Percentiles rank a stretch among this genome's conserved stretches.
Conservation (phyloP, 345 rosid species). For the Pistacia atlantica region DNA sequence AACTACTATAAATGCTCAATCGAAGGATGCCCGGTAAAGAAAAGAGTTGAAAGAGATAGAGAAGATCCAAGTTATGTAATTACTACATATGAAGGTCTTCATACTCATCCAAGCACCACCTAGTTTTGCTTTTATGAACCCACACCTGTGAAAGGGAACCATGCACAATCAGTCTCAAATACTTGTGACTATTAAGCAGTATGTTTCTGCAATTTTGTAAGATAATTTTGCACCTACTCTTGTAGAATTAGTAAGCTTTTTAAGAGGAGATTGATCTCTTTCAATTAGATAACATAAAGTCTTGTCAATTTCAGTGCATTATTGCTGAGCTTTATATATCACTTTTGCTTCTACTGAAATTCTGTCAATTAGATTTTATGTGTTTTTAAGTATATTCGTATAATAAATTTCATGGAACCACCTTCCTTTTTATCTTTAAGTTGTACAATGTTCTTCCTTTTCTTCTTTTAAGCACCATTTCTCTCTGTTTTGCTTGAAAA, state of each 20-base stretch:
- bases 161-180: no score
- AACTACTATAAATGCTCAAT: conserved; percentile 79
- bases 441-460: no score
- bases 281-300: not conserved
- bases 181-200: no score
- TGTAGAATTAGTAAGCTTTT: not conserved
- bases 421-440: no score
- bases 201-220: not conserved
- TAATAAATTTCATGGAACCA: no score
- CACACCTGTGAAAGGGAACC: no score
- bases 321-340: not conserved
- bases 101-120: conserved; percentile 54
- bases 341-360: not conserved
- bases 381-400: no score
- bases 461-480: no score
- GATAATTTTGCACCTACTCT: not conserved
- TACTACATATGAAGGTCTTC: conserved; percentile 82
- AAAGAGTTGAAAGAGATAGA: conserved; percentile 83
- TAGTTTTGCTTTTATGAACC: conserved; percentile 2
- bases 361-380: no score
- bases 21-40: conserved; percentile 85
- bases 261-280: not conserved
- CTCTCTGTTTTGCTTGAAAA: no score
- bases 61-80: conserved; percentile 77
- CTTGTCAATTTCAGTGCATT: not conserved